These are phyloP conservation scores for Meyerozyma carpophila DNA, from an alignment of 1,139 yeast species.

Conservation along the genomic window DNA sequence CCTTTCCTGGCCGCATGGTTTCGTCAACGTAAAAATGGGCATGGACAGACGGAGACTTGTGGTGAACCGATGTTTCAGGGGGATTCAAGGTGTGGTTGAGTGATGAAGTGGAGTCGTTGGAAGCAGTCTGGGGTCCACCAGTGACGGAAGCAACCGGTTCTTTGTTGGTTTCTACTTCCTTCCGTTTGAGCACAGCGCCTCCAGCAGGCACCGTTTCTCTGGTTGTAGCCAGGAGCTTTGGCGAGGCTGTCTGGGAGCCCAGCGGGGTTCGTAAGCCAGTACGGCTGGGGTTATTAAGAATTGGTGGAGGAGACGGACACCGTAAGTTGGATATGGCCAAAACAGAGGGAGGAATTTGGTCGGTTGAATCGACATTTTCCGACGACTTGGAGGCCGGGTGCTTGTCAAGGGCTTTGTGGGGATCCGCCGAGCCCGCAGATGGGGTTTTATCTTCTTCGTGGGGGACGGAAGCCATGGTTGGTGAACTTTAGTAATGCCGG, in stretches of 20 bases:
- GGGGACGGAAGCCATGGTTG: neutral
- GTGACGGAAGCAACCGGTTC: neutral
- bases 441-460: neutral
- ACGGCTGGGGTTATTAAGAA: slow-evolving; percentile 34
- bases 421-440: neutral
- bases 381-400: neutral
- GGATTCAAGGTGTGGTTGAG: neutral
- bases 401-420: slow-evolving; percentile 4
- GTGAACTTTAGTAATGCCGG: neutral
- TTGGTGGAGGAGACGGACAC: slow-evolving; percentile 70
- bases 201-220: slow-evolving; percentile 47
- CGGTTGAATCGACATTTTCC: neutral
- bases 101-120: neutral
- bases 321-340: slow-evolving; percentile 54
- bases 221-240: slow-evolving; percentile 6
- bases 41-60: slow-evolving; percentile 60
- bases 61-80: slow-evolving; percentile 25
- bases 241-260: slow-evolving; percentile 1
- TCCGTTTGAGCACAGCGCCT: slow-evolving; percentile 39
- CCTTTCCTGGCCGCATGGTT: slow-evolving; percentile 47
- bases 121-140: neutral
- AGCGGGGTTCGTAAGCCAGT: neutral
- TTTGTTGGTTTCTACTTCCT: slow-evolving; percentile 20
- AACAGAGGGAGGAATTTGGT: slow-evolving; percentile 10
- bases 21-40: slow-evolving; percentile 81